Percentiles rank a stretch among this genome's conserved stretches.
Conservation (phyloP, 345 rosid genomes). For the Dimocarpus longan region DNA sequence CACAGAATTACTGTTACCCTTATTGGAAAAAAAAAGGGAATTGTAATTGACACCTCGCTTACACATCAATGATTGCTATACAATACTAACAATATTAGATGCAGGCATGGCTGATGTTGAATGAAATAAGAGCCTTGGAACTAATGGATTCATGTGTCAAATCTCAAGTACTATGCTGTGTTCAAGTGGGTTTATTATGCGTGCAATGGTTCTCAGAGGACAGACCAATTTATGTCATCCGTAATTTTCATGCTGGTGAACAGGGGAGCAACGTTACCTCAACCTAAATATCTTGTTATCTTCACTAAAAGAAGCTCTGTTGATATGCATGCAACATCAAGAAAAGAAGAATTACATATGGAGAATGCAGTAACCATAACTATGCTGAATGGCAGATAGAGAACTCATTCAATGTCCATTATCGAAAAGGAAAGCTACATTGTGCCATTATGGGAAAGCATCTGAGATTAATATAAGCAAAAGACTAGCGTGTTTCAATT, state of each 20-base stretch:
- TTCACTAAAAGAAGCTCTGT: conserved; percentile 12
- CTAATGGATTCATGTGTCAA: no score
- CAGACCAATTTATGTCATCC: conserved; percentile 32
- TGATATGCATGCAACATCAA: neutral
- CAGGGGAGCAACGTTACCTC: conserved; percentile 24
- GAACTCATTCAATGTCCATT: no score
- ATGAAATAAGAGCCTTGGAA: no score
- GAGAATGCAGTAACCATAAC: conserved; percentile 16
- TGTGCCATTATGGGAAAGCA: no score
- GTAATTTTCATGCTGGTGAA: conserved; percentile 37
- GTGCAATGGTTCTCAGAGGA: conserved; percentile 31
- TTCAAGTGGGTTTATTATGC: conserved; percentile 39
- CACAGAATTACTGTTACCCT: no score
- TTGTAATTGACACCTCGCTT: no score
- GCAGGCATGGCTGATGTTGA: no score
- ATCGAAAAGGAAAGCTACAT: no score
- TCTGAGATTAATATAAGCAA: neutral
- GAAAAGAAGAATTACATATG: neutral
- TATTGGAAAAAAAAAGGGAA: no score
- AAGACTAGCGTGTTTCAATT: neutral
- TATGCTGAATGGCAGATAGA: neutral
- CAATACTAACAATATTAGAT: no score
- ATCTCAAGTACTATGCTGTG: conserved; percentile 21
- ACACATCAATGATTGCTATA: no score
- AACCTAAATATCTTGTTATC: conserved; percentile 27